phyloP scores from a whole-genome alignment of 108 stramenopile genomes.

The Asterionellopsis glacialis region DNA sequence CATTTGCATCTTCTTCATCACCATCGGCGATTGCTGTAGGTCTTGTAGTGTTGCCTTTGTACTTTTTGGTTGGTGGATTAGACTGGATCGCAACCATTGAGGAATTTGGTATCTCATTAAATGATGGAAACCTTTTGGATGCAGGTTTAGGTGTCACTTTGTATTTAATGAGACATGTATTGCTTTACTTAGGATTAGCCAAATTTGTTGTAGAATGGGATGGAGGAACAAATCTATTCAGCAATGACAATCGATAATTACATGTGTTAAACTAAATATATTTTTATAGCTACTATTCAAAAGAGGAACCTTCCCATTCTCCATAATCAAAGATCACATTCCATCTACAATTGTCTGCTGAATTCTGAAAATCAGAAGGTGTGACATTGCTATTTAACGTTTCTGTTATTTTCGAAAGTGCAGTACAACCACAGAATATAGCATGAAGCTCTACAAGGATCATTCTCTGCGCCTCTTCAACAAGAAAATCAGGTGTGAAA shows the following conservation, averaged over 20 bases:
- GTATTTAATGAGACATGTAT: constrained; percentile 66
- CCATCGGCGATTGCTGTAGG: constrained; percentile 35
- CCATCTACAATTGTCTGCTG: background rate
- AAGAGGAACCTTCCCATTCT: constrained; percentile 34
- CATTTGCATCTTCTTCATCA: background rate
- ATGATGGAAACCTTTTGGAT: constrained; percentile 29
- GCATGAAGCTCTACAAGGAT: constrained; percentile 29
- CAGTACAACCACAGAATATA: constrained; percentile 18
- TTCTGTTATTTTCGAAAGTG: background rate
- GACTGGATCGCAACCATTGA: constrained; percentile 74
- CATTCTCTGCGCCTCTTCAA: constrained; percentile 35
- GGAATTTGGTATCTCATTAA: constrained; percentile 31
- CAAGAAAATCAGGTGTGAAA: constrained; percentile 33
- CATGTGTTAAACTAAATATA: background rate
- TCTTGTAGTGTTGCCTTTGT: constrained; percentile 44
- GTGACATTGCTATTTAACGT: background rate
- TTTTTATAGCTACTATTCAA: constrained; percentile 3
- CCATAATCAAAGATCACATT: constrained; percentile 33
- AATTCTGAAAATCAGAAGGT: background rate
- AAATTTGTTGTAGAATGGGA: constrained; percentile 80
- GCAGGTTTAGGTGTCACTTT: constrained; percentile 19
- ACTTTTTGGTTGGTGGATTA: constrained; percentile 64
- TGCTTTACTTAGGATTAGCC: constrained; percentile 60
- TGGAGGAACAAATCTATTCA: constrained; percentile 1
- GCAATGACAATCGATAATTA: background rate